Evolutionary conservation across 306 rosid genomes (phyloP), one percentile per base, ranked within the genome.

Genomic region (Boehmeria nivea): DNA sequence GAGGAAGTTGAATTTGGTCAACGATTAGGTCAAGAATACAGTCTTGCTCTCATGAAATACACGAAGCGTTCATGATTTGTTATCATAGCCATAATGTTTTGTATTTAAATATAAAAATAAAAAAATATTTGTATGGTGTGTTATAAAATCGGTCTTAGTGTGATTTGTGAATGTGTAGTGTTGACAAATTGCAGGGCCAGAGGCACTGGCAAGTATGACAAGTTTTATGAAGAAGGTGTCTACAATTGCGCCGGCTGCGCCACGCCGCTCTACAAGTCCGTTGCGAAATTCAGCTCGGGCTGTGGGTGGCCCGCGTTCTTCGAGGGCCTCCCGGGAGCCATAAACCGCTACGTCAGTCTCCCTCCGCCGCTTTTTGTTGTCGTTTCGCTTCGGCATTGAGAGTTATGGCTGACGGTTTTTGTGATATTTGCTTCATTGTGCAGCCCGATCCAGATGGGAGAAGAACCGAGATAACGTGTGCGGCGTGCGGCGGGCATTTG

Each of bases 281-380:
- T 72, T 4, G 81, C 97, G 70, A 86, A 89, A 63, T 89, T 86
- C 62, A 70, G 79, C 54, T 89, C 97, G 28, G 94, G 95, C 53
- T 86, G 97, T 63, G 97, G 97, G 50, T 89, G 95, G 95, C 97
- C 97, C 71, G 95, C 97, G 67, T 89, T 83, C 76, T 89, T 22
- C 43, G 95, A 89, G 80, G 89, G 97, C 50, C 73, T 86, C 16
- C 95, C 94, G 1, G 97, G 94, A 57, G 83, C 95, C 61, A 83
- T 89, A 54, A 86, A 72, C 54, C 85, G 94, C 63, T 45, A 70
- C 0, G 95, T 81, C 67, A 77, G 94, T 76, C 11, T 47, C 33
- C 16, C n/a, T 4, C 40, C 16, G 47, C 59, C 19, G 8, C 14
- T 2, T 15, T 9, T 51, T 19, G n/a, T n/a, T n/a, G n/a, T 3